phyloP scores from a whole-genome alignment of 1,139 yeast species.

The Candida albicans region DNA sequence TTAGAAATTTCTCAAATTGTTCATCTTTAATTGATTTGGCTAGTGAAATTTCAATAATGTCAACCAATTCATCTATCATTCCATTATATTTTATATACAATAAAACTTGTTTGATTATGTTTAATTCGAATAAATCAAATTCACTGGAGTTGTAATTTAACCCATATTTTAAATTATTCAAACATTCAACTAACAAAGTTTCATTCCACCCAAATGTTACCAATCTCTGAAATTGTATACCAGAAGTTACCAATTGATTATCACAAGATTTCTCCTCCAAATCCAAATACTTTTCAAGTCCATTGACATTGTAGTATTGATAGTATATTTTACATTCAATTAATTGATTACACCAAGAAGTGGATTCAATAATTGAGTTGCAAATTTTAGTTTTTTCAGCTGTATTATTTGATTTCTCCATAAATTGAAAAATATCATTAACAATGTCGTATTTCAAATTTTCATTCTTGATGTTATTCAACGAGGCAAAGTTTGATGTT shows the following conservation, averaged over 20 bases:
- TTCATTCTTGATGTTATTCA: slow-evolving; percentile 5
- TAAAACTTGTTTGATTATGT: slow-evolving; percentile 31
- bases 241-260: slow-evolving; percentile 18
- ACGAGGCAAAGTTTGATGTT: slow-evolving; percentile 2
- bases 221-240: slow-evolving; percentile 21
- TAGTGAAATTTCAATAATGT: slow-evolving; percentile 18
- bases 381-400: slow-evolving; percentile 15
- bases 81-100: slow-evolving; percentile 39
- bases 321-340: slow-evolving; percentile 17
- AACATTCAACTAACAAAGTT: slow-evolving; percentile 13
- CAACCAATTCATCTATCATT: slow-evolving; percentile 27
- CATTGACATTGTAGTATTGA: slow-evolving; percentile 24
- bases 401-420: slow-evolving; percentile 16
- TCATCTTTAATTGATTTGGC: slow-evolving; percentile 9
- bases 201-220: slow-evolving; percentile 24
- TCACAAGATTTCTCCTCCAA: slow-evolving; percentile 6
- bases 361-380: slow-evolving; percentile 17
- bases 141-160: background rate
- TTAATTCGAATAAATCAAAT: slow-evolving; percentile 22
- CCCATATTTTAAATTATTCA: slow-evolving; percentile 11
- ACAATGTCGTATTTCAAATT: slow-evolving; percentile 6
- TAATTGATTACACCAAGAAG: slow-evolving; percentile 13
- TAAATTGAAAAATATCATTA: slow-evolving; percentile 10
- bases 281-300: slow-evolving; percentile 17
- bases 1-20: slow-evolving; percentile 13